Conservation (phyloP, 345 rosid genomes). For the Brassica napus region DNA sequence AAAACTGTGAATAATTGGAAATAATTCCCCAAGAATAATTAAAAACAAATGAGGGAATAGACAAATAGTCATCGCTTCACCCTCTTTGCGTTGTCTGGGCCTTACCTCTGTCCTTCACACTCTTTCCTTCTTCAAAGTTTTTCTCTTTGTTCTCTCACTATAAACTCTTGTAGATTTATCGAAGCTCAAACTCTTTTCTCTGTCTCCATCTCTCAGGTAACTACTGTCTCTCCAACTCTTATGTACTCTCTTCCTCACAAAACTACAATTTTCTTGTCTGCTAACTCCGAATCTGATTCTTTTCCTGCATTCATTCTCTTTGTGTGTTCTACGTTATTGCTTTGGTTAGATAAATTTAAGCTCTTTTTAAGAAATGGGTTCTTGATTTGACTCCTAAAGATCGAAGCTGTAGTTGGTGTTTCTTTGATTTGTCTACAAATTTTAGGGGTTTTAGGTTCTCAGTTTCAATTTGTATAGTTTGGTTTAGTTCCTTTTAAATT, state of each 20-base stretch:
- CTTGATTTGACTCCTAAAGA: slow-evolving; percentile 12
- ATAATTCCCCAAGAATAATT: not conserved
- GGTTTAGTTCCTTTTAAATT: not conserved
- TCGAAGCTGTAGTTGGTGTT: not conserved
- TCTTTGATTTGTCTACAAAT: not conserved
- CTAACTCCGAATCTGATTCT: slow-evolving; percentile 29
- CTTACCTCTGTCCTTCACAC: slow-evolving; percentile 38
- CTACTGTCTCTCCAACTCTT: not conserved
- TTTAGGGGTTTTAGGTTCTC: slow-evolving; percentile 22
- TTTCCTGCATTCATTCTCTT: slow-evolving; percentile 6
- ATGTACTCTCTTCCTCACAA: slow-evolving; percentile 1
- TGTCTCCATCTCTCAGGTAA: slow-evolving; percentile 21
- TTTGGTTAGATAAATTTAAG: not conserved
- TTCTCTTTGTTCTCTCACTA: not conserved
- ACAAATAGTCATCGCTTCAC: slow-evolving; percentile 35
- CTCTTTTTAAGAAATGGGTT: slow-evolving; percentile 11
- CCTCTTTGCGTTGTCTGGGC: slow-evolving; percentile 38
- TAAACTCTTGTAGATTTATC: slow-evolving; percentile 23
- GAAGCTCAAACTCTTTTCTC: slow-evolving; percentile 19
- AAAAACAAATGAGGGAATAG: not conserved
- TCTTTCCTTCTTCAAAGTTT: slow-evolving; percentile 30
- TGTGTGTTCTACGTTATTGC: not conserved
- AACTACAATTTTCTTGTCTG: not conserved
- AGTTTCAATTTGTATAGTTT: slow-evolving; percentile 4
- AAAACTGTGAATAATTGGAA: slow-evolving; percentile 8